A percentile compares a stretch with the other conserved stretches of the same genome.
Conservation (phyloP, 345 rosid species). For the Syzygium jambos region DNA sequence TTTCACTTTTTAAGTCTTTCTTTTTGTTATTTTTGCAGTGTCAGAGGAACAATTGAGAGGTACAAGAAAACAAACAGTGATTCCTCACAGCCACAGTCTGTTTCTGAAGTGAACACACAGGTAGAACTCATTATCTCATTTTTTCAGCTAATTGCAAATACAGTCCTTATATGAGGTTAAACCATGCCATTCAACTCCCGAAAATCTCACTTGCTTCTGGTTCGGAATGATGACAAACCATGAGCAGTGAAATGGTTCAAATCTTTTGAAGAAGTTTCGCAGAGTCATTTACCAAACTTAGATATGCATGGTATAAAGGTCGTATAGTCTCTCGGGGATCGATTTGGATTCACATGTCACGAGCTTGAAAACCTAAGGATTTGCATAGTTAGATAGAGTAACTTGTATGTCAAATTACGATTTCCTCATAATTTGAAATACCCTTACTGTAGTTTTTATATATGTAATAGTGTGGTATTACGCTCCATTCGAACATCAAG, state of each 20-base stretch:
- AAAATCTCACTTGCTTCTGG: neutral
- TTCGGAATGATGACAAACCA: neutral
- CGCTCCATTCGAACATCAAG: neutral
- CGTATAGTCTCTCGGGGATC: neutral
- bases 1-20: neutral
- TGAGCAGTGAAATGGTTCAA: neutral
- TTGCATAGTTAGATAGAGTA: neutral
- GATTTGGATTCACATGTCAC: neutral
- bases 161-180: neutral
- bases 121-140: slow-evolving; percentile 12
- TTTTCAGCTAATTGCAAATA: neutral
- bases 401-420: neutral
- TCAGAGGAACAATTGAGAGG: slow-evolving; percentile 77
- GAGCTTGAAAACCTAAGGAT: neutral
- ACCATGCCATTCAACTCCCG: neutral
- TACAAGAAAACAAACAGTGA: slow-evolving; percentile 73
- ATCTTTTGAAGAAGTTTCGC: neutral
- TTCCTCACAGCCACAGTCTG: slow-evolving; percentile 49
- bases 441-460: neutral
- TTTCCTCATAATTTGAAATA: neutral
- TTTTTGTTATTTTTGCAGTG: slow-evolving; percentile 30
- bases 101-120: slow-evolving; percentile 84
- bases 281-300: neutral
- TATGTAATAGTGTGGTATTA: neutral
- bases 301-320: neutral